A percentile compares a stretch with the other conserved stretches of the same genome.
phyloP scores from a whole-genome alignment of 805 yeast genomes.

The Metschnikowia sp. region DNA sequence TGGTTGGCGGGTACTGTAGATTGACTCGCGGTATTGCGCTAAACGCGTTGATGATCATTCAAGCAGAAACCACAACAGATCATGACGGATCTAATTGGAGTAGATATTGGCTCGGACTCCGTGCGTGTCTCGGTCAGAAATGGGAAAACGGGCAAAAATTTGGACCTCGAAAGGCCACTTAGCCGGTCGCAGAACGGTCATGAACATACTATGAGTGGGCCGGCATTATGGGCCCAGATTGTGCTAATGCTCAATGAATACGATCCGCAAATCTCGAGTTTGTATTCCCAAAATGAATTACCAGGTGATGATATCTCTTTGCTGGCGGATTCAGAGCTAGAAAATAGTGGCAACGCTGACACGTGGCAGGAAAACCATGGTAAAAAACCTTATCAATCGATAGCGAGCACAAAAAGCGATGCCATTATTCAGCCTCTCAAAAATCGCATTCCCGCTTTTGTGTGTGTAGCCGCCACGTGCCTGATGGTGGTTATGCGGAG shows the following conservation, averaged over 20 bases:
- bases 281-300: too few relatives aligned
- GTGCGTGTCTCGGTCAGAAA: conserved; percentile 37
- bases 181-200: conserved; percentile 6
- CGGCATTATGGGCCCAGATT: conserved; percentile 11
- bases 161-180: conserved; percentile 7
- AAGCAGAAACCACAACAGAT: too few relatives aligned
- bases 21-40: too few relatives aligned
- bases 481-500: conserved; percentile 48
- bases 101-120: conserved; percentile 52
- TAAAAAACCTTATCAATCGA: neutral
- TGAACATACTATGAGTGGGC: conserved; percentile 14
- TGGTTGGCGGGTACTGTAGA: too few relatives aligned
- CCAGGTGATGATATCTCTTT: too few relatives aligned
- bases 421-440: too few relatives aligned
- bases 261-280: neutral
- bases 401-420: too few relatives aligned
- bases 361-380: neutral
- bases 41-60: too few relatives aligned
- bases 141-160: conserved; percentile 16
- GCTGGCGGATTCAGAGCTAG: too few relatives aligned
- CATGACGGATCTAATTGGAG: conserved; percentile 29
- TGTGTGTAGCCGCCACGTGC: conserved; percentile 54
- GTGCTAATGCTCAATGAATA: conserved; percentile 8
- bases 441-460: neutral
- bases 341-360: neutral